Percentiles rank a stretch among this genome's conserved stretches.
These are phyloP conservation scores for Hymenoscyphus fraxineus DNA, from an alignment of 2,329 filamentous ascomycete genomes.

Conservation along the genomic window DNA sequence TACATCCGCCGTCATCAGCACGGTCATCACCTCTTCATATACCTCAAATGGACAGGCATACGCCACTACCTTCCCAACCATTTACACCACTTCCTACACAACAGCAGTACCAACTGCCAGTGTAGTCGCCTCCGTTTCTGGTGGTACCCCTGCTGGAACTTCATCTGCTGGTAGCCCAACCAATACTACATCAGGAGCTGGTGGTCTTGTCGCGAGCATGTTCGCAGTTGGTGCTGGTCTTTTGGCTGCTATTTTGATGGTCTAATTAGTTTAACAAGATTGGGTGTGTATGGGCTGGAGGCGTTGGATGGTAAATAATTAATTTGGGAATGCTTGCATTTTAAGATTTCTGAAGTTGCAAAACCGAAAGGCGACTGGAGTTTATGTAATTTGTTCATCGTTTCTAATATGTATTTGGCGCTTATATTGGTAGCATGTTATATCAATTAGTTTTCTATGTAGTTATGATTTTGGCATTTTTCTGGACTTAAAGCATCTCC, in stretches of 20 bases:
- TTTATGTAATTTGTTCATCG: no score
- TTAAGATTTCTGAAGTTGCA: neutral
- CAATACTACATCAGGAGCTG: conserved; percentile 1
- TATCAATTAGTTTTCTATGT: neutral
- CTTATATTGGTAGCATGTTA: neutral
- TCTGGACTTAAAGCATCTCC: neutral
- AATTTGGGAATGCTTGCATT: neutral
- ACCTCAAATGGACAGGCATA: conserved; percentile 1
- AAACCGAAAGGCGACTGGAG: neutral
- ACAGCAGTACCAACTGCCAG: neutral
- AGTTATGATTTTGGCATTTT: neutral
- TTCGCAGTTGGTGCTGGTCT: conserved; percentile 6
- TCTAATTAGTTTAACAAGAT: neutral
- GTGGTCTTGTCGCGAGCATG: conserved; percentile 1
- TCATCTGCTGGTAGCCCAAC: neutral
- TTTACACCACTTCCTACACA: neutral
- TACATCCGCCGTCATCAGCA: conserved; percentile 5
- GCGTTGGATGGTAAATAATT: neutral
- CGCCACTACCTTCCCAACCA: neutral
- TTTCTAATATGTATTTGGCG: neutral
- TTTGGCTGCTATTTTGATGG: conserved; percentile 8
- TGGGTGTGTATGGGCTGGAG: neutral
- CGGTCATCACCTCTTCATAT: neutral
- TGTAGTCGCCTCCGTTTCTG: neutral
- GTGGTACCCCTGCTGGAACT: neutral